Percentiles rank a stretch among this genome's conserved stretches.
Conservation (phyloP, 2,329 filamentous ascomycete genomes). For the Arachnomyces sp. region DNA sequence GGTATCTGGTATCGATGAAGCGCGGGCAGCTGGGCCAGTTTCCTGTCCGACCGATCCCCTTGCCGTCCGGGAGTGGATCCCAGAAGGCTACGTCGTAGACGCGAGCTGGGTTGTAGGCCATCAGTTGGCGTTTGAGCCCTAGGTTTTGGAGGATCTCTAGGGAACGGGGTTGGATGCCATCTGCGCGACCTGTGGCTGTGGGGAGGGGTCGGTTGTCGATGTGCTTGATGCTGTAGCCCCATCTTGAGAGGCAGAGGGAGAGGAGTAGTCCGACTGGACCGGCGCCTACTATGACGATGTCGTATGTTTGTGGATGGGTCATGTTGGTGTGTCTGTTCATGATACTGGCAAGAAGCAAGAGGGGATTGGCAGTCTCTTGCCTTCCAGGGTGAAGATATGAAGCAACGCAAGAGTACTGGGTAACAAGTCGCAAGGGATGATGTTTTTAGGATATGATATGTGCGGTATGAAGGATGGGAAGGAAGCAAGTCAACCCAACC, state of each 20-base stretch:
- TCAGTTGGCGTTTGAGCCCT: slow-evolving; percentile 46
- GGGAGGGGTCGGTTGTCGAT: slow-evolving; percentile 73
- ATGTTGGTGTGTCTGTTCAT: background rate
- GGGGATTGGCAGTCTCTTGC: background rate
- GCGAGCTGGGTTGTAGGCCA: slow-evolving; percentile 64
- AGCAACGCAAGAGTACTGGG: background rate
- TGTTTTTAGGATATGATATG: slow-evolving; percentile 11
- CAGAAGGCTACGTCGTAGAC: slow-evolving; percentile 67
- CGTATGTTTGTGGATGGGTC: slow-evolving; percentile 47
- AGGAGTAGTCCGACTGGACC: slow-evolving; percentile 74
- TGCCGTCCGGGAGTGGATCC: slow-evolving; percentile 46
- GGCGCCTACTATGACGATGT: slow-evolving; percentile 77
- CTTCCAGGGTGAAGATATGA: background rate
- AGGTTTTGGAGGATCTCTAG: slow-evolving; percentile 71
- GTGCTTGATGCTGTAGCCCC: slow-evolving; percentile 93
- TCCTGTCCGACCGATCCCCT: slow-evolving; percentile 54
- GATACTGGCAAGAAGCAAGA: background rate
- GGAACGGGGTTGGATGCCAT: slow-evolving; percentile 69
- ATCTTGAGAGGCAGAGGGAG: slow-evolving; percentile 78
- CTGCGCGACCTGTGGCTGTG: slow-evolving; percentile 61
- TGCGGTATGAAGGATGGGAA: slow-evolving; percentile 7
- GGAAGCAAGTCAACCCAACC: too few relatives aligned
- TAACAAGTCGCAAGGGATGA: background rate
- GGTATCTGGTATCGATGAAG: slow-evolving; percentile 63
- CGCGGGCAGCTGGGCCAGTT: slow-evolving; percentile 82